Evolutionary conservation across 768 basidiomycete genomes (phyloP).

Genomic region (Mycena vulgaris): DNA sequence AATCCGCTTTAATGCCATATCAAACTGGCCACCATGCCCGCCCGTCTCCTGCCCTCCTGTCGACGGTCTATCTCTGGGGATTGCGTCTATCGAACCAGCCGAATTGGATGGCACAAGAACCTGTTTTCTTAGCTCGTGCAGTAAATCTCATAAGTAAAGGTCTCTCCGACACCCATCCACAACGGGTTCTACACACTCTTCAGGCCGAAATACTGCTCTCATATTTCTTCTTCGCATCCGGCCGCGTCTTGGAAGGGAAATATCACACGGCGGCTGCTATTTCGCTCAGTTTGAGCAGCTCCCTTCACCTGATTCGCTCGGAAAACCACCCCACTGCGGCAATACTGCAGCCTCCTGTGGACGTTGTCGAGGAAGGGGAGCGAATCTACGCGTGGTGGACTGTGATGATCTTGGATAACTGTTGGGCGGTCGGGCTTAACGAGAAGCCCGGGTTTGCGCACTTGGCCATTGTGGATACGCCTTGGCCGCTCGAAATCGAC

Average conservation of each 20-base stretch:
- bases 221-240: conserved; percentile 68
- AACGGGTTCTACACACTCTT: conserved; percentile 62
- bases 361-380: conserved; percentile 55
- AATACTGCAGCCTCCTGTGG: conserved; percentile 42
- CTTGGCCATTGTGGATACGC: conserved; percentile 48
- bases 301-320: conserved; percentile 55
- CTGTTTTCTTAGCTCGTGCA: conserved; percentile 59
- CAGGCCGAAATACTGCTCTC: conserved; percentile 71
- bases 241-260: conserved; percentile 62
- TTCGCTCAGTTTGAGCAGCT: conserved; percentile 52
- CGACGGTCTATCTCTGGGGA: conserved; percentile 57
- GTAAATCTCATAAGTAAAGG: conserved; percentile 55
- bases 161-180: conserved; percentile 57
- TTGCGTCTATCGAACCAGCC: conserved; percentile 50
- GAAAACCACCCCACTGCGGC: conserved; percentile 53
- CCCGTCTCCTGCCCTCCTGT: conserved; percentile 57
- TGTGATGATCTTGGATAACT: conserved; percentile 51
- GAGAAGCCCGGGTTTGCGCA: conserved; percentile 45
- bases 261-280: conserved; percentile 59
- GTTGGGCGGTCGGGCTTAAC: conserved; percentile 62
- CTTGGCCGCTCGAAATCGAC: conserved; percentile 56
- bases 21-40: conserved; percentile 51
- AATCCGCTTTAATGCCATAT: conserved; percentile 50
- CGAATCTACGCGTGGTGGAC: conserved; percentile 56
- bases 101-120: conserved; percentile 46